Evolutionary conservation across 2,329 filamentous ascomycete genomes (phyloP).

Genomic region (Fusarium coffeatum): DNA sequence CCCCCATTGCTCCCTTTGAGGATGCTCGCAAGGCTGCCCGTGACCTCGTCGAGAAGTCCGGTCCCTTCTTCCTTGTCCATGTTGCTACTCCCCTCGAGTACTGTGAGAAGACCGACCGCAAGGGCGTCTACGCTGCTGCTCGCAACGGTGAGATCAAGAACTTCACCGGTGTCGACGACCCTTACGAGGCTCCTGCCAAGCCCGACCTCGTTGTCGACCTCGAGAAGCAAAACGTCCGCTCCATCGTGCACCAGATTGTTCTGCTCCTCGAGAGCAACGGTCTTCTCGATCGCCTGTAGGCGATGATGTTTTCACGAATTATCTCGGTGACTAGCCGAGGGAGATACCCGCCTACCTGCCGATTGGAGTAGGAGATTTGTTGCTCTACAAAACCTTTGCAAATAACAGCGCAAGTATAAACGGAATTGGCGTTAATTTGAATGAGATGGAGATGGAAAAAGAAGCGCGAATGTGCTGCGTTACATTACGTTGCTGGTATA

Average conservation of each 20-base stretch:
- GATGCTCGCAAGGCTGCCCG: slow-evolving; percentile 79
- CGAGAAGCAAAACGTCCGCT: slow-evolving; percentile 88
- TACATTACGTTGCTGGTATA: slow-evolving; percentile 20
- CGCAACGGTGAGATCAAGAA: slow-evolving; percentile 93
- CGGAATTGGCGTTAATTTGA: slow-evolving; percentile 40
- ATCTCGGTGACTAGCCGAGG: slow-evolving; percentile 24
- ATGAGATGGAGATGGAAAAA: slow-evolving; percentile 29
- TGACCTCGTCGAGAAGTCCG: slow-evolving; percentile 87
- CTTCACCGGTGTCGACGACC: slow-evolving; percentile 98
- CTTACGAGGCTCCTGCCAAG: slow-evolving; percentile 87
- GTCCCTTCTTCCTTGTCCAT: slow-evolving; percentile 94
- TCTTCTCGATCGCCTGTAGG: slow-evolving; percentile 77
- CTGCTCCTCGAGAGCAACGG: slow-evolving; percentile 90
- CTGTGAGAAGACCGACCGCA: slow-evolving; percentile 94
- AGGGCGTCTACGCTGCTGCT: slow-evolving; percentile 87
- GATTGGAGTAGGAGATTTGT: slow-evolving; percentile 15
- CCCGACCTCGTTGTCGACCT: slow-evolving; percentile 86
- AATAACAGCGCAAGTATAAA: slow-evolving; percentile 33
- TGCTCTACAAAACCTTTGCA: slow-evolving; percentile 34
- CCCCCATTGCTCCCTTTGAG: slow-evolving; percentile 95
- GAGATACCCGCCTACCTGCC: slow-evolving; percentile 33
- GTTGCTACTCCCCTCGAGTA: slow-evolving; percentile 93
- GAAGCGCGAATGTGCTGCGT: slow-evolving; percentile 15
- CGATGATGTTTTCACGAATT: slow-evolving; percentile 18
- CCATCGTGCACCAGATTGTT: slow-evolving; percentile 96